phyloP scores from a whole-genome alignment of 169 alveolate species.

The Plasmodium knowlesi region DNA sequence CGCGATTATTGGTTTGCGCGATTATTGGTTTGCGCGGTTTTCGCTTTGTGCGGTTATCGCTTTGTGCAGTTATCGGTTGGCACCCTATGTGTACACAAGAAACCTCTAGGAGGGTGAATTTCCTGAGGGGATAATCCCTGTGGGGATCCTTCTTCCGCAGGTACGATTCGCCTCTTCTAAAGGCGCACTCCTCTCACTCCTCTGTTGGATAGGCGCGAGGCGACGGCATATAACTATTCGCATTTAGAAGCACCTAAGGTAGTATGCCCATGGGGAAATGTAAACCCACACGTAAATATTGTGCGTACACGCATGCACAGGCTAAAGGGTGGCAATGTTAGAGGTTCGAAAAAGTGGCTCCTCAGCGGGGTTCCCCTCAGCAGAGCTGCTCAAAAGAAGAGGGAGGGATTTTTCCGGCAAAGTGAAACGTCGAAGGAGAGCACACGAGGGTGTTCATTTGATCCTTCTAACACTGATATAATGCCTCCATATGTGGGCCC shows the following conservation, averaged over 20 bases:
- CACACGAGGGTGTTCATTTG: neutral
- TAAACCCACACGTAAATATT: neutral
- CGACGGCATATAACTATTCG: neutral
- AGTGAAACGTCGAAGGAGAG: neutral
- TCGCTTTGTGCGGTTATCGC: no score
- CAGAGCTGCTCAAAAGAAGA: neutral
- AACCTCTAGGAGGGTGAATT: neutral
- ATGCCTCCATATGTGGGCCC: neutral
- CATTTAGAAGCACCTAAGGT: neutral
- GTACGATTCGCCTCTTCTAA: neutral
- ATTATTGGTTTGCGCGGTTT: neutral
- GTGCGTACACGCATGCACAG: neutral
- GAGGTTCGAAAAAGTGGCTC: neutral
- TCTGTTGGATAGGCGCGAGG: neutral
- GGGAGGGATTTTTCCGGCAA: neutral
- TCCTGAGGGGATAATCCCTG: neutral
- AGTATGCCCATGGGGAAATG: neutral
- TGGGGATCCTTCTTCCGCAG: neutral
- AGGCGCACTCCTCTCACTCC: neutral
- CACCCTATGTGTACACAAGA: neutral
- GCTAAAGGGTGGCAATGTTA: neutral
- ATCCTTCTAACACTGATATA: neutral
- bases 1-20: no score
- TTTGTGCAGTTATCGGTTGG: neutral
- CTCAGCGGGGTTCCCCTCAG: neutral